phyloP scores from a whole-genome alignment of 208 protist genomes.

The Herpetomonas tarakana region DNA sequence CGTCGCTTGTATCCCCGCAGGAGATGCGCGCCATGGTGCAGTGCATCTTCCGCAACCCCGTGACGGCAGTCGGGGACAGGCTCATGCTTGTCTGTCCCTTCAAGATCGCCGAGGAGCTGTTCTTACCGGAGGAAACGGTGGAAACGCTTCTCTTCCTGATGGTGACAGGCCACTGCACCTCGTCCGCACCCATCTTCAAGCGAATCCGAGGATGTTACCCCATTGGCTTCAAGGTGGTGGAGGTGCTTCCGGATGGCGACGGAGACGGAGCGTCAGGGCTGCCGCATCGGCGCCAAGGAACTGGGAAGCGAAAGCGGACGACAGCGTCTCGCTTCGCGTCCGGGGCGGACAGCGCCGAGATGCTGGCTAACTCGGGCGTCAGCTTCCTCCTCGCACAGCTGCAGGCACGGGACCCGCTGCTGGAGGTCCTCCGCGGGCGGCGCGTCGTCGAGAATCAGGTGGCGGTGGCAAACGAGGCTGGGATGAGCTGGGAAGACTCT shows the following conservation, averaged over 20 bases:
- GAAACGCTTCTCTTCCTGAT: constrained; percentile 84
- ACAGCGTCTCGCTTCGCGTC: not conserved
- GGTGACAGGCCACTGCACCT: constrained; percentile 14
- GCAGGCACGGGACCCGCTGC: constrained; percentile 47
- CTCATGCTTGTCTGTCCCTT: constrained; percentile 54
- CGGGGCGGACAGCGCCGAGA: not conserved
- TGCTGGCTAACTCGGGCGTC: constrained; percentile 25
- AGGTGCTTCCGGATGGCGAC: constrained; percentile 4
- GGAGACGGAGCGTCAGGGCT: not conserved
- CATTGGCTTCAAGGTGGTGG: constrained; percentile 43
- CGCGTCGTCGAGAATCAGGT: constrained; percentile 46
- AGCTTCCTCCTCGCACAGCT: constrained; percentile 59
- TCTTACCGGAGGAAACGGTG: constrained; percentile 60
- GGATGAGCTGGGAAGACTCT: constrained; percentile 55
- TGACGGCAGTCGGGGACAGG: constrained; percentile 39
- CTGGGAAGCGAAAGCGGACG: not conserved
- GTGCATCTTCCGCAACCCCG: constrained; percentile 38
- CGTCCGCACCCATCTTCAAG: constrained; percentile 18
- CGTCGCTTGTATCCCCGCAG: constrained; percentile 44
- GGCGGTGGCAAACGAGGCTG: constrained; percentile 49
- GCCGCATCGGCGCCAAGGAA: not conserved
- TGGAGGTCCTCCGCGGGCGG: constrained; percentile 42
- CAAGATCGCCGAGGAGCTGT: constrained; percentile 55
- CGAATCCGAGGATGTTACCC: constrained; percentile 39
- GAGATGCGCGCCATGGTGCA: constrained; percentile 59